Conservation (phyloP, 176 grass and related monocot genomes). For the Chloris gayana region DNA sequence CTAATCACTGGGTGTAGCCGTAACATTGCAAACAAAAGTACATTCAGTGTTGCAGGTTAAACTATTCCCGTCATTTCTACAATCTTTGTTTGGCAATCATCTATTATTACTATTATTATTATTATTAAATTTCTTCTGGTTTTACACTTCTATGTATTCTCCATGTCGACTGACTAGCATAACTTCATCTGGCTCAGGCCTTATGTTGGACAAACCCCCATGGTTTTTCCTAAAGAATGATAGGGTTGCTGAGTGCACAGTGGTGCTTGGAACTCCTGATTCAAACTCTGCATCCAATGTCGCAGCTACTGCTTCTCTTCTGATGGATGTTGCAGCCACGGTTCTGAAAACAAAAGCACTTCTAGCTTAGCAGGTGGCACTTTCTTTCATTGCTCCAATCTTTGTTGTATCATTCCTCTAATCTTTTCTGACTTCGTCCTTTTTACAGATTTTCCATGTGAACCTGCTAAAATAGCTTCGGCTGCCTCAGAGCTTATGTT, state of each 20-base stretch:
- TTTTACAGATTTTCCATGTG: constrained; percentile 30
- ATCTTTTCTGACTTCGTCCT: background rate
- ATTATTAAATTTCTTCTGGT: background rate
- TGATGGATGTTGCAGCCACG: background rate
- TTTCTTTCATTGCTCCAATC: background rate
- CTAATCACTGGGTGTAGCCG: background rate
- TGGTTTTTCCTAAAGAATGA: background rate
- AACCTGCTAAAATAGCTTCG: constrained; percentile 27
- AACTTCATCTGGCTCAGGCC: background rate
- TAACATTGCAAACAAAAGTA: constrained; percentile 13
- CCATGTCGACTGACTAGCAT: background rate
- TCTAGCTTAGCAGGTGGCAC: background rate
- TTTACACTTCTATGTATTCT: background rate
- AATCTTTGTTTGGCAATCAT: constrained; percentile 15
- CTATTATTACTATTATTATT: too few species aligned
- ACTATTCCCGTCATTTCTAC: constrained; percentile 18
- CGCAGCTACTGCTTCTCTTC: constrained; percentile 21
- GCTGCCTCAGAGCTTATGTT: constrained; percentile 18
- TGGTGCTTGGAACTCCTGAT: constrained; percentile 27
- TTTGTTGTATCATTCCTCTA: background rate
- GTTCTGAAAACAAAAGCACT: constrained; percentile 3
- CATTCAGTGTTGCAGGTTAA: background rate
- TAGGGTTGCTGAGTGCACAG: background rate
- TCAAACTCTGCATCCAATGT: constrained; percentile 20
- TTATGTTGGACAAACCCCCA: background rate